A percentile compares a stretch with the other conserved stretches of the same genome.
phyloP scores from a whole-genome alignment of 139 green algal species.

The Zygnema cylindricum region DNA sequence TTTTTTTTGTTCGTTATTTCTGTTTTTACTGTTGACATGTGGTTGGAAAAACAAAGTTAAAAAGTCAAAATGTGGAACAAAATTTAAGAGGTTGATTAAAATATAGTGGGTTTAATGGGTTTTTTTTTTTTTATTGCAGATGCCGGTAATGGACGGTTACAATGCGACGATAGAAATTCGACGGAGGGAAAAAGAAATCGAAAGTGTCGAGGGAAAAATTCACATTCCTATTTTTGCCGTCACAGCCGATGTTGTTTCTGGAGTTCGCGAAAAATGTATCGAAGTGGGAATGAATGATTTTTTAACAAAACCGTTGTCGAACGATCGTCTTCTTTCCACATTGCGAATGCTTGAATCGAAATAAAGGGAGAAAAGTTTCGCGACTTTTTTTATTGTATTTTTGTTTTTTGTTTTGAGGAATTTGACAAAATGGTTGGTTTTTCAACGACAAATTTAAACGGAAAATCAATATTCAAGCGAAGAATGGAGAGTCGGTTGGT shows the following conservation, averaged over 20 bases:
- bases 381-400: no score
- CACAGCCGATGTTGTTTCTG: constrained; percentile 79
- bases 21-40: no score
- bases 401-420: no score
- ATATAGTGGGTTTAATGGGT: not conserved
- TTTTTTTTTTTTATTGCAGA: constrained; percentile 48
- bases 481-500: no score
- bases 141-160: constrained; percentile 60
- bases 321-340: not conserved
- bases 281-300: constrained; percentile 86
- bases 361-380: no score
- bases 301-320: constrained; percentile 68
- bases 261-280: constrained; percentile 79
- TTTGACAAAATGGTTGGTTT: no score
- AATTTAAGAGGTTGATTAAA: no score
- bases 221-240: constrained; percentile 83
- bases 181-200: constrained; percentile 7
- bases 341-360: not conserved
- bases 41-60: no score
- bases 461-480: no score
- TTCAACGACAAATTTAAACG: no score
- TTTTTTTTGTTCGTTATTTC: no score
- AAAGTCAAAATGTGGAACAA: no score
- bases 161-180: constrained; percentile 43
- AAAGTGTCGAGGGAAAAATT: not conserved